phyloP scores from a whole-genome alignment of 78 protist species.

The Guillardia theta region DNA sequence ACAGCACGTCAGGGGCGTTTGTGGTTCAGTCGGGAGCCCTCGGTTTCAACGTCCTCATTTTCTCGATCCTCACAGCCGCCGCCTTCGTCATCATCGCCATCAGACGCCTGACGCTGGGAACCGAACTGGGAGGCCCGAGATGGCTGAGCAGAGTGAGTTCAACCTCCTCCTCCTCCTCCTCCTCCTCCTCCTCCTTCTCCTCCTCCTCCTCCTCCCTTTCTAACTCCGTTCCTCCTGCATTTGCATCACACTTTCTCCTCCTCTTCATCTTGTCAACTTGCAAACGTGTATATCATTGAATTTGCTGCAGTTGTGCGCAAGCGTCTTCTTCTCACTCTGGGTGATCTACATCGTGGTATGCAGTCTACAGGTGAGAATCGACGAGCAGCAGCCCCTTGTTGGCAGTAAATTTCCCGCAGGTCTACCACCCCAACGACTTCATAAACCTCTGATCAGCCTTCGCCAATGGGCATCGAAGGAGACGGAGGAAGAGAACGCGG shows the following conservation, averaged over 20 bases:
- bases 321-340: conserved; percentile 11
- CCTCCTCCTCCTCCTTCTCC: too few species aligned
- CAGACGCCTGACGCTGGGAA: background rate
- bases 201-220: too few species aligned
- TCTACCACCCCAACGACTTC: background rate
- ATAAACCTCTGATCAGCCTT: background rate
- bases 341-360: conserved; percentile 1
- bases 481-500: too few species aligned
- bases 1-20: background rate
- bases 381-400: too few species aligned
- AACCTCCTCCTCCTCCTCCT: too few species aligned
- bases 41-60: background rate
- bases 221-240: too few species aligned
- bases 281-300: too few species aligned
- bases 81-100: background rate
- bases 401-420: too few species aligned
- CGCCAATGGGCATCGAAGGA: too few species aligned
- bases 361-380: background rate
- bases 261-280: too few species aligned
- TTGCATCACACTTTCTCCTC: too few species aligned
- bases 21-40: background rate
- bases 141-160: too few species aligned
- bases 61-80: background rate
- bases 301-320: background rate
- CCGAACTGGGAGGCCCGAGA: conserved; percentile 53